Base-by-base conservation (phyloP, 139 green algal species). In the Chlorella sp. region DNA sequence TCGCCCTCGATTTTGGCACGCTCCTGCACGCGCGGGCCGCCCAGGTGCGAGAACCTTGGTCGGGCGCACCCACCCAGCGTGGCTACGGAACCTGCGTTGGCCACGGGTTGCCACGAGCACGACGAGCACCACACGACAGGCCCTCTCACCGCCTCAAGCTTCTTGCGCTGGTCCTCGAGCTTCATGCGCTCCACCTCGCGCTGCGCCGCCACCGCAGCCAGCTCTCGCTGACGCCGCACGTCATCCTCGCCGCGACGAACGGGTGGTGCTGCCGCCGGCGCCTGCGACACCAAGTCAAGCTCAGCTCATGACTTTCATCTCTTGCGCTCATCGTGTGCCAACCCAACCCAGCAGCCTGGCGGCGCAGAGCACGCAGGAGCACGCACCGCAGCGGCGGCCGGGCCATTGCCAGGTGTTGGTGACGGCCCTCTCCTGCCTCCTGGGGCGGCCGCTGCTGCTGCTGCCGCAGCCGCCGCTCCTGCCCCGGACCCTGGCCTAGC, bases 131-230 rank as follows among this genome's bases (percentile, higher is more conserved):
- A n/a, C n/a, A n/a, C n/a, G n/a, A n/a, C n/a, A n/a, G n/a, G n/a
- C n/a, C 10, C 42, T 55, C 72, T 29, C 62, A 80, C 78, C 72
- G 32, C 33, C 34, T 82, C 80, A 5, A 87, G 35, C 29, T 75
- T 78, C 30, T 67, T 67, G 27, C 73, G 51, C 63, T 80, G 42
- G 36, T 83, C 76, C 73, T 88, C 82, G 55, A 85, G 60, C 67
- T 31, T 24, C 69, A 80, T 59, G 27, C 79, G 74, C 74, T 84
- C 79, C 1, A 82, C 55, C 68, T 88, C 79, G 2, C 79, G 79
- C 64, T 80, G 70, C 32, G 78, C 78, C 32, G 59, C 70, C 75
- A 82, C 24, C 1, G 77, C 72, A 26, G 68, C 72, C 72, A 78
- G 23, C 50, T 82, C 77, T 31, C 77, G 72, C 35, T n/a, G 22